Evolutionary conservation across 129 eudicot genomes (phyloP).

Genomic region (Scalesia atractyloides): DNA sequence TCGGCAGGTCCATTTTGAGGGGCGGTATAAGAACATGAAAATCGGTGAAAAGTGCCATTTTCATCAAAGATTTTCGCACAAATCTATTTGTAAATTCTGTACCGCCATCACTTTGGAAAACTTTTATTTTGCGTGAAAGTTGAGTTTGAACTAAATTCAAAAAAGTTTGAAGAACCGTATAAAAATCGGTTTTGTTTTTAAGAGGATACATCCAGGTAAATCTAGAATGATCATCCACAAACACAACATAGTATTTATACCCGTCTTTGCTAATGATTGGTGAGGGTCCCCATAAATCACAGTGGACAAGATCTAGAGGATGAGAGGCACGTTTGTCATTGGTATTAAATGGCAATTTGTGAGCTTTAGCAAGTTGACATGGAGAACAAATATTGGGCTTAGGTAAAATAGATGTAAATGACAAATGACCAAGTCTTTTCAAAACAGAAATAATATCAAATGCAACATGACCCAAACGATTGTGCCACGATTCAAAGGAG

Average conservation of each 20-base stretch:
- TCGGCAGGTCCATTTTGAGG: not conserved
- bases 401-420: not conserved
- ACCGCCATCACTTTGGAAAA: not conserved
- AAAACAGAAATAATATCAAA: not conserved
- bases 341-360: not conserved
- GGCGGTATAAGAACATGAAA: not conserved
- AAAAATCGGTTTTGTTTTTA: not conserved
- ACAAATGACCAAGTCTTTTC: not conserved
- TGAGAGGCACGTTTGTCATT: not conserved
- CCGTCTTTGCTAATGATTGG: not conserved
- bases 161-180: not conserved
- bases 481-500: not conserved
- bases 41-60: not conserved
- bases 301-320: not conserved
- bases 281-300: not conserved
- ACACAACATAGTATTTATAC: not conserved
- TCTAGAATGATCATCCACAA: not conserved
- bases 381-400: not conserved
- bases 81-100: not conserved
- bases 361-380: not conserved
- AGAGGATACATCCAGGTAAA: not conserved
- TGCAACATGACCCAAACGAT: not conserved
- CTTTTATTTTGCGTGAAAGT: too few species aligned
- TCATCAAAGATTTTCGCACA: not conserved
- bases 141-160: not conserved